phyloP scores from a whole-genome alignment of 208 protist genomes.

The Tetramitus jugosus region DNA sequence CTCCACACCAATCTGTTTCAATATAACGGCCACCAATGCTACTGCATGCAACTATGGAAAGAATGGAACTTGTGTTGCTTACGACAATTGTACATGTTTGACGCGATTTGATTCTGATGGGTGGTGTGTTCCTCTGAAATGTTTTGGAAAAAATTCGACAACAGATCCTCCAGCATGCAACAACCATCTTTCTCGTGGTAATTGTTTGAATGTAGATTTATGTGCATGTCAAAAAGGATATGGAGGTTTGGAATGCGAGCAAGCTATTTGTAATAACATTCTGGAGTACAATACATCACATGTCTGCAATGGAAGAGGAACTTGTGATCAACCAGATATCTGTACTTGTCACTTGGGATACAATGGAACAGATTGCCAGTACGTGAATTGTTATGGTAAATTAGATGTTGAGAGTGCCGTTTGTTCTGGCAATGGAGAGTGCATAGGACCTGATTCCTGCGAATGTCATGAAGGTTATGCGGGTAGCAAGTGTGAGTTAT shows the following conservation, averaged over 20 bases:
- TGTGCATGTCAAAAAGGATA: too few relatives aligned
- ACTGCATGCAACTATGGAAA: neutral
- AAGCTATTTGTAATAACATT: neutral
- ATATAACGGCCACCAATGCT: neutral
- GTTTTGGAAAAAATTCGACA: too few relatives aligned
- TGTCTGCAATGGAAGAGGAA: neutral
- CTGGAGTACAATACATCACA: neutral
- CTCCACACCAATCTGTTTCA: neutral
- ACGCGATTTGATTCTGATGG: too few relatives aligned
- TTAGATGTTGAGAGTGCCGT: neutral
- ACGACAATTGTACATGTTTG: neutral
- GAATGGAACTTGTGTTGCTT: neutral
- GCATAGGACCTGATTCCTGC: neutral
- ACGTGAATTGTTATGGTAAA: neutral
- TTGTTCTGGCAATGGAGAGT: constrained; percentile 1
- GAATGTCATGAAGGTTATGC: neutral
- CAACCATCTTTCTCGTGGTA: too few relatives aligned
- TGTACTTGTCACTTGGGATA: neutral
- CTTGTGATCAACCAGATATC: neutral
- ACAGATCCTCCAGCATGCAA: too few relatives aligned
- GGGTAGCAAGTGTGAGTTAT: neutral
- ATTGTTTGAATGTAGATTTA: too few relatives aligned
- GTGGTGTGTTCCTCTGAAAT: too few relatives aligned
- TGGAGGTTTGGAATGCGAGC: too few relatives aligned
- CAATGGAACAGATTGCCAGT: neutral